A percentile compares a stretch with the other conserved stretches of the same genome.
phyloP scores from a whole-genome alignment of 345 rosid species.

The Citrus hindsii region DNA sequence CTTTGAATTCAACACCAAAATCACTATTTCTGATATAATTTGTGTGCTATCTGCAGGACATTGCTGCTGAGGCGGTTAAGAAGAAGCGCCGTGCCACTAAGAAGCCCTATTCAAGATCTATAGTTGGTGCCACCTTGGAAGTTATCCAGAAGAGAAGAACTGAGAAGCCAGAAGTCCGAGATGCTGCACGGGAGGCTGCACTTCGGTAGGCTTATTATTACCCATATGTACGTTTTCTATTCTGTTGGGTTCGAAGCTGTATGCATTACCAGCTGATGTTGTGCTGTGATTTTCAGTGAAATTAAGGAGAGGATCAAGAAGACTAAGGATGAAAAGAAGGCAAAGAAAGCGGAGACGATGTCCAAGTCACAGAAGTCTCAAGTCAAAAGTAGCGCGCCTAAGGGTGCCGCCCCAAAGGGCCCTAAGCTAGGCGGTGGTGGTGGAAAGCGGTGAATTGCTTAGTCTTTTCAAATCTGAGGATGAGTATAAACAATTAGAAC shows the following conservation, averaged over 20 bases:
- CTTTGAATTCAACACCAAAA: too few species aligned
- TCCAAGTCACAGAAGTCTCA: constrained; percentile 49
- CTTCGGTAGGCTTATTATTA: constrained; percentile 28
- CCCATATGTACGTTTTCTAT: too few species aligned
- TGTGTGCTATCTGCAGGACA: constrained; percentile 30
- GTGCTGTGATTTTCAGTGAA: constrained; percentile 37
- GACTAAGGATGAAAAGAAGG: constrained; percentile 83
- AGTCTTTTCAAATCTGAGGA: not conserved
- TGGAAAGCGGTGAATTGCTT: constrained; percentile 46
- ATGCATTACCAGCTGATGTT: not conserved
- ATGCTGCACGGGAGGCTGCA: constrained; percentile 68
- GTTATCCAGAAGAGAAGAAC: constrained; percentile 62
- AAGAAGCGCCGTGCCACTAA: constrained; percentile 52
- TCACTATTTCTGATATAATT: not conserved
- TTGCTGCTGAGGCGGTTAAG: constrained; percentile 58
- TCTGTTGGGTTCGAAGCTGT: not conserved
- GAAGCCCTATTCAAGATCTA: constrained; percentile 75
- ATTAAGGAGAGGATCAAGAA: constrained; percentile 85
- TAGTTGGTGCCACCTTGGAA: constrained; percentile 76
- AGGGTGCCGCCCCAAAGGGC: constrained; percentile 50
- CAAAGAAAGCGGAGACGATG: constrained; percentile 62
- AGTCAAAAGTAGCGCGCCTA: constrained; percentile 38
- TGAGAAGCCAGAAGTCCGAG: constrained; percentile 73
- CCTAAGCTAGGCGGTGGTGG: constrained; percentile 74
- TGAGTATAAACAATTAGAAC: not conserved